Evolutionary conservation across 306 rosid species (phyloP).

Genomic region (Rosa multiflora): DNA sequence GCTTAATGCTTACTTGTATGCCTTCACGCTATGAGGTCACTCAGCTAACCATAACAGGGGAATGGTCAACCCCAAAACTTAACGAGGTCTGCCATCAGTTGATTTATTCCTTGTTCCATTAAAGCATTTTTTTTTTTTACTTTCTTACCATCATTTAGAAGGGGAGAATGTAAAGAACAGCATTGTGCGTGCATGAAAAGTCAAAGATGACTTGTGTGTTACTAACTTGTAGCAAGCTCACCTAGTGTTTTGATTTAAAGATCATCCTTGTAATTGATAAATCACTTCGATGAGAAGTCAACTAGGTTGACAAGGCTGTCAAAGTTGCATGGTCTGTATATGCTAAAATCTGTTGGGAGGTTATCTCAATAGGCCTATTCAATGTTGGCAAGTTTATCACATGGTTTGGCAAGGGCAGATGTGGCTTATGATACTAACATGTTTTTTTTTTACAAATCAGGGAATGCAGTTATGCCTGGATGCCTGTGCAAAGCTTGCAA

Average conservation of each 20-base stretch:
- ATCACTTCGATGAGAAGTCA: background rate
- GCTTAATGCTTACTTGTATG: constrained; percentile 81
- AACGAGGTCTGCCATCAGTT: constrained; percentile 38
- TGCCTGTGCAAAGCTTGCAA: constrained; percentile 81
- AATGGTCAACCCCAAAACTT: constrained; percentile 77
- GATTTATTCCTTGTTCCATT: background rate
- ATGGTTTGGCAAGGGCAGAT: background rate
- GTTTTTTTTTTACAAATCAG: constrained; percentile 40
- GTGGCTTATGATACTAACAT: background rate
- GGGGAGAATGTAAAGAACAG: background rate
- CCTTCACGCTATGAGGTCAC: constrained; percentile 93
- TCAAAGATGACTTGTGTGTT: background rate
- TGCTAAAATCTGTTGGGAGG: constrained; percentile 1
- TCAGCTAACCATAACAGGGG: constrained; percentile 86
- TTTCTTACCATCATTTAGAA: background rate
- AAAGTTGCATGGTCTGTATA: background rate
- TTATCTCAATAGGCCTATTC: background rate
- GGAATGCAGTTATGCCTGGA: constrained; percentile 90
- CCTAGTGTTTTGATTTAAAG: background rate
- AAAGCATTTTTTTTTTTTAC: background rate
- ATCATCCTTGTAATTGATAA: background rate
- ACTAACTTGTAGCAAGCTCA: background rate
- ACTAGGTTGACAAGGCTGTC: background rate
- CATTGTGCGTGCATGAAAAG: background rate
- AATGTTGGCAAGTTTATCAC: background rate